Percentiles rank a stretch among this genome's conserved stretches.
phyloP scores from a whole-genome alignment of 2,329 filamentous ascomycete genomes.

The Clonostachys rosea region DNA sequence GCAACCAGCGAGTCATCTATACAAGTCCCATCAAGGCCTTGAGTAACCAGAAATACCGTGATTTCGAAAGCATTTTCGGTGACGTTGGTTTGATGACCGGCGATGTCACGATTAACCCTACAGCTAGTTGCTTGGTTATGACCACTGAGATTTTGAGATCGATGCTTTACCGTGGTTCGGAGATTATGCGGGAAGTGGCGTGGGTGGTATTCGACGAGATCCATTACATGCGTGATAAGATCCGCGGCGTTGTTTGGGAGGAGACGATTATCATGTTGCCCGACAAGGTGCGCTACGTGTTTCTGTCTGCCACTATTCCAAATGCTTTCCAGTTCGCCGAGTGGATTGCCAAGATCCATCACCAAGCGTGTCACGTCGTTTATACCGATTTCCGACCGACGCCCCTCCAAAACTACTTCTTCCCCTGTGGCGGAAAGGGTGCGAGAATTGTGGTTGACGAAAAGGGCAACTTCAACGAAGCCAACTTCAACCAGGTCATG shows the following conservation, averaged over 20 bases:
- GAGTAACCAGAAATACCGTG: conserved; percentile 97
- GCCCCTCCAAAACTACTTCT: conserved; percentile 96
- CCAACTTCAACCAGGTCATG: conserved; percentile 98
- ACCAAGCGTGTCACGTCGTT: conserved; percentile 96
- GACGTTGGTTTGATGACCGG: conserved; percentile 98
- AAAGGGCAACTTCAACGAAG: conserved; percentile 91
- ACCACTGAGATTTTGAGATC: conserved; percentile 98
- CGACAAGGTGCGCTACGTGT: conserved; percentile 98
- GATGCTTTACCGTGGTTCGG: conserved; percentile 96
- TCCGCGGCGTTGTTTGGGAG: conserved; percentile 95
- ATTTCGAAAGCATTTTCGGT: conserved; percentile 92
- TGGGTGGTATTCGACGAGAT: conserved; percentile 99
- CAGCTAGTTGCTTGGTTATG: conserved; percentile 97
- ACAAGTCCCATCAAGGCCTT: conserved; percentile 98
- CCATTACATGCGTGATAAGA: conserved; percentile 95
- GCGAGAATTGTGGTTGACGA: conserved; percentile 95
- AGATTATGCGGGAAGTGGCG: conserved; percentile 98
- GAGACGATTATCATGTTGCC: conserved; percentile 97
- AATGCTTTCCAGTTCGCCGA: conserved; percentile 99
- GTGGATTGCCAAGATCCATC: conserved; percentile 98
- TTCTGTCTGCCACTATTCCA: conserved; percentile 95
- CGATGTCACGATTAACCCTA: conserved; percentile 98
- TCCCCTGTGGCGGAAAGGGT: conserved; percentile 85
- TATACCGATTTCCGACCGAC: conserved; percentile 98
- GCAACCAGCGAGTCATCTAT: conserved; percentile 98